Conservation (phyloP, 2,329 filamentous ascomycete genomes). For the Onygenales sp. region DNA sequence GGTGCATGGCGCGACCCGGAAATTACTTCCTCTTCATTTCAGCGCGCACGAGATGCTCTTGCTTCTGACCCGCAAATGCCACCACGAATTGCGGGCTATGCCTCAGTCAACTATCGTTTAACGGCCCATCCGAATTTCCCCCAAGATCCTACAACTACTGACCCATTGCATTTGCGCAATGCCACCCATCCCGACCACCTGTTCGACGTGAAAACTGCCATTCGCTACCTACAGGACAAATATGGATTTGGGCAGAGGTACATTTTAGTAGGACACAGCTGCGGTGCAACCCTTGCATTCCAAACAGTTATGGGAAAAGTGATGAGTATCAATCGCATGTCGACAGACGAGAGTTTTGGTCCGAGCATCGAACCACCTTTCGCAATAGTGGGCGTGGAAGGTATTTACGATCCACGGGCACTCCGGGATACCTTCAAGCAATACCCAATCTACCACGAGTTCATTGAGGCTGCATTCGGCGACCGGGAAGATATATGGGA, state of each 20-base stretch:
- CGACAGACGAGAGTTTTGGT: constrained; percentile 4
- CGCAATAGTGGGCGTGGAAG: constrained; percentile 33
- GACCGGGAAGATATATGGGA: constrained; percentile 28
- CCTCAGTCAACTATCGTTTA: constrained; percentile 39
- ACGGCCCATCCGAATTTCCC: constrained; percentile 32
- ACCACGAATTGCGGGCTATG: constrained; percentile 27
- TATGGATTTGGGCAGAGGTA: constrained; percentile 32
- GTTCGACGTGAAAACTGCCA: constrained; percentile 30
- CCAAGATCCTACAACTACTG: constrained; percentile 22
- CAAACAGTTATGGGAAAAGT: constrained; percentile 31
- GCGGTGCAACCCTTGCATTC: constrained; percentile 38
- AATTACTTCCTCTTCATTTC: constrained; percentile 27
- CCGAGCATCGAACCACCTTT: constrained; percentile 18
- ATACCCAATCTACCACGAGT: constrained; percentile 27
- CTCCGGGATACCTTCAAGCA: constrained; percentile 25
- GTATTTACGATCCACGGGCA: constrained; percentile 35
- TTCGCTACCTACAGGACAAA: constrained; percentile 31
- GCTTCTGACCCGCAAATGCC: constrained; percentile 12
- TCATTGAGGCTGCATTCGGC: constrained; percentile 35
- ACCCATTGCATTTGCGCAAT: constrained; percentile 20
- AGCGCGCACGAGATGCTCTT: constrained; percentile 24
- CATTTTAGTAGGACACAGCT: constrained; percentile 38
- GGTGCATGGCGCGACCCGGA: constrained; percentile 41
- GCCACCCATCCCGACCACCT: constrained; percentile 38
- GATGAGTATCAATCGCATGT: constrained; percentile 4